These are phyloP conservation scores for Dryadomyces quercivorus DNA, from an alignment of 2,329 filamentous ascomycete species.

Conservation along the genomic window DNA sequence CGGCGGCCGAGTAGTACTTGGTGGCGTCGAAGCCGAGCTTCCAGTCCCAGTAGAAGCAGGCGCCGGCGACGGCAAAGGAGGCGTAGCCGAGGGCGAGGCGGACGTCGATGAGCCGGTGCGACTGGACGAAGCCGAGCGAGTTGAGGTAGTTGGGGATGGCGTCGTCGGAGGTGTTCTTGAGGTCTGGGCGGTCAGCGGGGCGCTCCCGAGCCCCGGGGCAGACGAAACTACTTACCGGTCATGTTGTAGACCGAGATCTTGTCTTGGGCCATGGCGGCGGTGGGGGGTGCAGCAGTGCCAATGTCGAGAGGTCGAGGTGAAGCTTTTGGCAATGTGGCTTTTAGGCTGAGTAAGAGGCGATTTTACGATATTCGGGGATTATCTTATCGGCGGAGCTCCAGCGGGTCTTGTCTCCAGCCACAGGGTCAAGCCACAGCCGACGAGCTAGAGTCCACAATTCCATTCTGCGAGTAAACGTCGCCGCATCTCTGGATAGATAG, in stretches of 20 bases:
- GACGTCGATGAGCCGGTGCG: slow-evolving; percentile 69
- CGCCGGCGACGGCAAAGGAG: slow-evolving; percentile 67
- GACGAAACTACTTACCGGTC: slow-evolving; percentile 36
- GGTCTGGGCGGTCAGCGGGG: no score
- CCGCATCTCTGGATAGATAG: no score
- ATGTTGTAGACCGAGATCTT: slow-evolving; percentile 58
- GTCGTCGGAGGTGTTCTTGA: slow-evolving; percentile 95
- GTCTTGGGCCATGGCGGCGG: slow-evolving; percentile 30
- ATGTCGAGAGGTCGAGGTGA: not conserved
- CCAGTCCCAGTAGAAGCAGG: slow-evolving; percentile 85
- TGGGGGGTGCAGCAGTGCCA: not conserved
- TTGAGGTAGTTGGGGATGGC: slow-evolving; percentile 89
- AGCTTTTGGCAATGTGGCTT: slow-evolving; percentile 8
- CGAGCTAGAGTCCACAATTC: no score
- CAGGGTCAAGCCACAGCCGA: no score
- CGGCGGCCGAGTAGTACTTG: slow-evolving; percentile 66
- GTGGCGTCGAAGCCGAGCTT: slow-evolving; percentile 80
- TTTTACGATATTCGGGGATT: no score
- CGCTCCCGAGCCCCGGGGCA: no score
- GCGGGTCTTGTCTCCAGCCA: no score
- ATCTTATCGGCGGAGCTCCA: not conserved
- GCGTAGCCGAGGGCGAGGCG: slow-evolving; percentile 73
- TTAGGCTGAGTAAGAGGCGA: not conserved
- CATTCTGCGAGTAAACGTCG: not conserved
- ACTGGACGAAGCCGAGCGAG: slow-evolving; percentile 72